phyloP scores from a whole-genome alignment of 257 asterid genomes.

The Solanum ahanhuiri region DNA sequence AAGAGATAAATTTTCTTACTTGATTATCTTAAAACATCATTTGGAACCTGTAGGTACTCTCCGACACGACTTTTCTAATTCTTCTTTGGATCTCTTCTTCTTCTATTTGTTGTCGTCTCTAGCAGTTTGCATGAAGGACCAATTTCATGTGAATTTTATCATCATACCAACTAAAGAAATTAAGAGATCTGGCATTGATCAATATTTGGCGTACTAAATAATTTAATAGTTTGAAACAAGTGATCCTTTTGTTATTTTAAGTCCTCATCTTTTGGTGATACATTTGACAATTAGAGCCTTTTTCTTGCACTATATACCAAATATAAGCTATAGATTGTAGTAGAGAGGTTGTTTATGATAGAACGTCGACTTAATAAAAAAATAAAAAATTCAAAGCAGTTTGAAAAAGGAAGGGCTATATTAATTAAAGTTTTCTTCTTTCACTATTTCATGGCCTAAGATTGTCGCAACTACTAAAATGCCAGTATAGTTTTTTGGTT shows the following conservation, averaged over 20 bases:
- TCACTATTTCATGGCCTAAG: background rate
- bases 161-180: background rate
- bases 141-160: background rate
- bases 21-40: background rate
- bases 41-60: background rate
- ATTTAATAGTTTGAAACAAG: slow-evolving; percentile 15
- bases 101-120: background rate
- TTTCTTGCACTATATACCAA: background rate
- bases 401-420: background rate
- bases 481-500: background rate
- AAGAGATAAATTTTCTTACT: background rate
- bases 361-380: background rate
- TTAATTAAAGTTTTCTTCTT: too few relatives aligned
- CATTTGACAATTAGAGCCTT: slow-evolving; percentile 9
- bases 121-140: background rate
- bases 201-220: background rate
- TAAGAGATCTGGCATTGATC: background rate
- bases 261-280: background rate
- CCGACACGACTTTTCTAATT: background rate
- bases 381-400: background rate
- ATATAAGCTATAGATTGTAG: background rate
- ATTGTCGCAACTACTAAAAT: background rate
- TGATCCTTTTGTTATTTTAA: background rate
- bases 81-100: background rate
- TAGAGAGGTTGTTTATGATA: background rate